These are phyloP conservation scores for Boletus tylopilopsis DNA, from an alignment of 768 basidiomycete genomes.

Conservation along the genomic window DNA sequence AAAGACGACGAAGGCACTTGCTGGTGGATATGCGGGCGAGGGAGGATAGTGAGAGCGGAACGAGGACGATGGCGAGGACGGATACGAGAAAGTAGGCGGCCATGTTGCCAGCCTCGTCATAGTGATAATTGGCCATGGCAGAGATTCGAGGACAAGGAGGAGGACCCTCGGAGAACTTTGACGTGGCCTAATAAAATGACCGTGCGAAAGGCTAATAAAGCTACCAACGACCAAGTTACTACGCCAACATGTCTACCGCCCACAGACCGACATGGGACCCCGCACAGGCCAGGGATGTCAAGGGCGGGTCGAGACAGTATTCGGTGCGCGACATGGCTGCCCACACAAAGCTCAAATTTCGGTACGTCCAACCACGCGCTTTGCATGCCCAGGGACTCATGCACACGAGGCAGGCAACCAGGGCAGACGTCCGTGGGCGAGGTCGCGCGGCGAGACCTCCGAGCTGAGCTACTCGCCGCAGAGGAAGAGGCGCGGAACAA, in stretches of 20 bases:
- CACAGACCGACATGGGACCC: slow-evolving; percentile 98
- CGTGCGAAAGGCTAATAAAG: slow-evolving; percentile 12
- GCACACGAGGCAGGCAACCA: slow-evolving; percentile 55
- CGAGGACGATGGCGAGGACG: slow-evolving; percentile 77
- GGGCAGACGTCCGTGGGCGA: slow-evolving; percentile 85
- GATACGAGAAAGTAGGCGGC: slow-evolving; percentile 90
- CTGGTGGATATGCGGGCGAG: slow-evolving; percentile 39
- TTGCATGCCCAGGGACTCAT: not conserved
- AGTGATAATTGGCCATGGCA: slow-evolving; percentile 73
- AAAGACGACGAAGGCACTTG: slow-evolving; percentile 29
- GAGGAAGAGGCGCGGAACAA: slow-evolving; percentile 85
- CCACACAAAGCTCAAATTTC: slow-evolving; percentile 97
- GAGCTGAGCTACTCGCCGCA: slow-evolving; percentile 77
- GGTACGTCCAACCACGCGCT: slow-evolving; percentile 42
- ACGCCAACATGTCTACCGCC: slow-evolving; percentile 70
- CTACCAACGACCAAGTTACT: not conserved
- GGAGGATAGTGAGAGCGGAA: slow-evolving; percentile 68
- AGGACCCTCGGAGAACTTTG: not conserved
- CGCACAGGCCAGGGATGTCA: slow-evolving; percentile 88
- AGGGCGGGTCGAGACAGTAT: slow-evolving; percentile 88
- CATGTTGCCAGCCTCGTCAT: slow-evolving; percentile 84
- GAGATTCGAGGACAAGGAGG: too few relatives aligned
- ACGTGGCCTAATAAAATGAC: slow-evolving; percentile 8
- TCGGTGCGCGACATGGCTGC: slow-evolving; percentile 92
- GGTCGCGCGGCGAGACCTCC: slow-evolving; percentile 73